Evolutionary conservation across 2,329 filamentous ascomycete species (phyloP), one percentile per base, ranked within the genome.

Genomic region (Exophiala aquamarina): DNA sequence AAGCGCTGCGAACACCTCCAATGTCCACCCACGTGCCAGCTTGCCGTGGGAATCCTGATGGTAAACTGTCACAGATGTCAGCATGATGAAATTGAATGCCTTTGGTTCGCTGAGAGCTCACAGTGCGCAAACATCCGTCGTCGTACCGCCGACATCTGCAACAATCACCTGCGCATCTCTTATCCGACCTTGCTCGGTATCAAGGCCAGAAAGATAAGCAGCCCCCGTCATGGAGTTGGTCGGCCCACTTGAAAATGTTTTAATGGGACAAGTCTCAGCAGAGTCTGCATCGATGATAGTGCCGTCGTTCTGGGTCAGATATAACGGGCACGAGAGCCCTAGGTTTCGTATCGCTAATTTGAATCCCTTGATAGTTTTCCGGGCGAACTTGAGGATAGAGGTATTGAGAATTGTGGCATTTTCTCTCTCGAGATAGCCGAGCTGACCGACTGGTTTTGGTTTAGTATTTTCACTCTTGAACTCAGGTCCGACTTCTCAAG

Each of bases 121-220:
- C n/a, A n/a, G n/a, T n/a, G n/a, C n/a, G n/a, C n/a, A n/a, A 10
- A n/a, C 10, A 31, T 83, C 83, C 0, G 81, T 78, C 0, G 82
- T 86, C 0, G 83, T 86, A 2, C 83, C 82, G 1, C 83, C 83
- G 43, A 86, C 78, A 57, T 86, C 83, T 2, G 85, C 76, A 0
- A 86, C 82, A 68, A 85, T 78, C 43, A 65, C 70, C 43, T 35
- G 57, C 60, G 43, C 59, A 46, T 50, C 31, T 18, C 34, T 28
- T 15, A 43, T 42, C 14, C 34, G 26, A 10, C 39, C 39, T 11
- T 41, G 18, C 20, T 50, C 29, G 6, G 43, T 46, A 10, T 56
- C 59, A 38, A 63, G 59, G 4, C 57, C 61, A 29, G 75, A 72
- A 1, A 86, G 64, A 46, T 83, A 84, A 0, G 81, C 82, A 2